These are phyloP conservation scores for Allium fistulosum DNA, from an alignment of 106 monocot genomes.

Conservation along the genomic window DNA sequence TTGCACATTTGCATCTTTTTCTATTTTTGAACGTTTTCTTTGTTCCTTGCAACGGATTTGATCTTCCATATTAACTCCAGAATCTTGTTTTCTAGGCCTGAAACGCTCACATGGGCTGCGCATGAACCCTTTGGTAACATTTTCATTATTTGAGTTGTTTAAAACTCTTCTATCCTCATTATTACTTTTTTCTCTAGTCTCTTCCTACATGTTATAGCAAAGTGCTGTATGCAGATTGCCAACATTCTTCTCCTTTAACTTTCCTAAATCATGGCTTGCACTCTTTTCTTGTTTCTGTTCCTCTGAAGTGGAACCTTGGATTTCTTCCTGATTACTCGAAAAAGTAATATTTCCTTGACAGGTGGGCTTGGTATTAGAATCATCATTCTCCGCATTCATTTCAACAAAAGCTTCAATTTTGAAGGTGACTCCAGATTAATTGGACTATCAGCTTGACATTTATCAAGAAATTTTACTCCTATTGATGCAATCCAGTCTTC, in stretches of 20 bases:
- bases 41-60: too few relatives aligned
- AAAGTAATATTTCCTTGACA: background rate
- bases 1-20: too few relatives aligned
- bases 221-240: background rate
- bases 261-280: background rate
- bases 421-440: slow-evolving; percentile 4
- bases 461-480: slow-evolving; percentile 17
- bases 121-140: slow-evolving; percentile 21
- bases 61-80: too few relatives aligned
- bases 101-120: slow-evolving; percentile 90
- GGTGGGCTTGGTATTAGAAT: background rate
- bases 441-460: background rate
- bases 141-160: background rate
- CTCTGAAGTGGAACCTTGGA: slow-evolving; percentile 6
- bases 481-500: slow-evolving; percentile 86
- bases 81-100: slow-evolving; percentile 35
- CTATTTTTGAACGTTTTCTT: too few relatives aligned
- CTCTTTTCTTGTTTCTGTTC: slow-evolving; percentile 1
- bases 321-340: background rate
- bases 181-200: slow-evolving; percentile 3
- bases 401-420: background rate
- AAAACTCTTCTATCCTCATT: background rate
- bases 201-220: background rate
- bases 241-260: background rate
- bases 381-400: background rate